Percentiles rank a stretch among this genome's conserved stretches.
These are phyloP conservation scores for Ilyonectria robusta DNA, from an alignment of 2,329 filamentous ascomycete species.

Conservation along the genomic window DNA sequence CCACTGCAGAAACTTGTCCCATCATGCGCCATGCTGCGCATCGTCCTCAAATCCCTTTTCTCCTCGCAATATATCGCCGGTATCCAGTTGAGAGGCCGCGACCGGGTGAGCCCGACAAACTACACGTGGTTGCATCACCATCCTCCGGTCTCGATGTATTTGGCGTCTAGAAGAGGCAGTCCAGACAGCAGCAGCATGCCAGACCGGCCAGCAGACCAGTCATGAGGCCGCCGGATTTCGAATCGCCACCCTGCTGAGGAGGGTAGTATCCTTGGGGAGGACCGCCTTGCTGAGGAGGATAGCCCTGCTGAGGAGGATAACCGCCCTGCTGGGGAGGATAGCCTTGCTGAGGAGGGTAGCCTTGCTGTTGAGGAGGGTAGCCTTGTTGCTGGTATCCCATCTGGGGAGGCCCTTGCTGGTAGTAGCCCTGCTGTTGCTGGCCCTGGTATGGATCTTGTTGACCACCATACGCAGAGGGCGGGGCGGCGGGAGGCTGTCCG, in stretches of 20 bases:
- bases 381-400: constrained; percentile 48
- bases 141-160: not conserved
- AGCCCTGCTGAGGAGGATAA: constrained; percentile 50
- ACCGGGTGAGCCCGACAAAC: not conserved
- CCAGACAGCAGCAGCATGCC: constrained; percentile 73
- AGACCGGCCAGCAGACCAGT: constrained; percentile 64
- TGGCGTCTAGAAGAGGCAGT: constrained; percentile 65
- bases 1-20: constrained; percentile 22
- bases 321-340: constrained; percentile 50
- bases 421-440: constrained; percentile 47
- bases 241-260: constrained; percentile 31
- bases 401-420: constrained; percentile 49
- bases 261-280: constrained; percentile 56
- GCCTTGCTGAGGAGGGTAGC: constrained; percentile 53
- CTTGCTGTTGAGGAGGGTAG: constrained; percentile 49
- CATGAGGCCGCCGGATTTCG: constrained; percentile 55
- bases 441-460: constrained; percentile 53
- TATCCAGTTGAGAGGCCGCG: constrained; percentile 2
- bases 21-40: constrained; percentile 36
- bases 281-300: constrained; percentile 50
- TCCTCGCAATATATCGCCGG: constrained; percentile 2
- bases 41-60: constrained; percentile 3
- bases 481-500: constrained; percentile 54
- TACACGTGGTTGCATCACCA: constrained; percentile 15
- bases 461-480: constrained; percentile 62